Evolutionary conservation across 352 stramenopile species (phyloP).

Genomic region (Aphanomyces cochlioides): DNA sequence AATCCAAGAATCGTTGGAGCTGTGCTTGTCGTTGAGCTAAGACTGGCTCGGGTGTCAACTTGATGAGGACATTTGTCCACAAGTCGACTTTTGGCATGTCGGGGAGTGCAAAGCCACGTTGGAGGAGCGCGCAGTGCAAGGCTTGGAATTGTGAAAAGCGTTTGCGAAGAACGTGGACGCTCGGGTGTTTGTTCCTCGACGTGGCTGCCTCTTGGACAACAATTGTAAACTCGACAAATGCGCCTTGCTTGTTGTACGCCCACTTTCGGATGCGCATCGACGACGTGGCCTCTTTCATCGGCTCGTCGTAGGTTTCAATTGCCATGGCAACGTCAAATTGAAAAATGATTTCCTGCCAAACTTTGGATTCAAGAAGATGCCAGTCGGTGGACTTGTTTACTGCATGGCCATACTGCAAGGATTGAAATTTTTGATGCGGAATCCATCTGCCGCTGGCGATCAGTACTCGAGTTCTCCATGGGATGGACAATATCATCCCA

Average conservation of each 20-base stretch:
- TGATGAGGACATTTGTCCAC: conserved; percentile 19
- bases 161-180: not conserved
- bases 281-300: not conserved
- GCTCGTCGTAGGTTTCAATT: too few species aligned
- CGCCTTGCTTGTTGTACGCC: not conserved
- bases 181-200: not conserved
- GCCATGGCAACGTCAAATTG: too few species aligned
- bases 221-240: conserved; percentile 6
- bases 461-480: too few species aligned
- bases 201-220: not conserved
- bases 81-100: conserved; percentile 13
- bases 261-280: not conserved
- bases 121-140: not conserved
- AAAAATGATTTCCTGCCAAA: too few species aligned
- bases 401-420: too few species aligned
- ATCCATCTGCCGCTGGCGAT: too few species aligned
- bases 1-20: not conserved
- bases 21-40: not conserved
- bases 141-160: not conserved
- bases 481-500: too few species aligned
- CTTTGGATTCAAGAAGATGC: too few species aligned
- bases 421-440: too few species aligned
- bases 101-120: not conserved
- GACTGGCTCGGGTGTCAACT: not conserved
- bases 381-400: too few species aligned